Evolutionary conservation across 108 stramenopile species (phyloP), one percentile per base, ranked within the genome.

Genomic region (Cyclotella baltica): DNA sequence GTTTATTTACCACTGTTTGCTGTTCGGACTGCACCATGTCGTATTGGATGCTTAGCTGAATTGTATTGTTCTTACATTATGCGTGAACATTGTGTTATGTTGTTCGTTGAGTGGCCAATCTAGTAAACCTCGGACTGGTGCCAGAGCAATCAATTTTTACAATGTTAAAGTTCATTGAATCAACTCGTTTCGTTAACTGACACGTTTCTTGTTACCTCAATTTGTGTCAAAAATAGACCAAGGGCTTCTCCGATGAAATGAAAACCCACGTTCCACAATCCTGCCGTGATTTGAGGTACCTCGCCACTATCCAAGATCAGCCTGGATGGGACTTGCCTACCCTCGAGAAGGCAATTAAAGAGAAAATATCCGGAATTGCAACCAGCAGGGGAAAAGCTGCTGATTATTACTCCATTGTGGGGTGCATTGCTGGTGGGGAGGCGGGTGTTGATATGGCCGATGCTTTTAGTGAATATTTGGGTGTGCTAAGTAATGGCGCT

Each of bases 361-460:
- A 67, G 28, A 73, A 73, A 19, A 61, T 61, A 3, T 34, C 30
- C 0, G 1, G 10, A 15, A 29, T 48, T 11, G 80, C 79, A 25
- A 38, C 34, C 16, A 70, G 55, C 18, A 38, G 38, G 6, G 70
- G 64, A 0, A 70, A 52, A 31, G n/a, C 29, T 13, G 63, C 56
- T 8, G 75, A 75, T 47, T 79, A 79, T 38, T 78, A 73, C 43
- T 35, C 73, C 15, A 68, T 92, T 48, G 82, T 22, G 11, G 89
- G 78, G 34, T 92, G 90, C 57, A 67, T 94, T 27, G 90, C 90
- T 18, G 96, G 94, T 30, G 93, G 91, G 16, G 95, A 94, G 86
- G 93, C 92, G 0, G 95, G 93, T 19, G 95, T 94, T 0, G 88
- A 90, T 66, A 72, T 89, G 52, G 91, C 93, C 6, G 92, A 93